phyloP scores from a whole-genome alignment of 345 rosid genomes.

The Corchorus olitorius region DNA sequence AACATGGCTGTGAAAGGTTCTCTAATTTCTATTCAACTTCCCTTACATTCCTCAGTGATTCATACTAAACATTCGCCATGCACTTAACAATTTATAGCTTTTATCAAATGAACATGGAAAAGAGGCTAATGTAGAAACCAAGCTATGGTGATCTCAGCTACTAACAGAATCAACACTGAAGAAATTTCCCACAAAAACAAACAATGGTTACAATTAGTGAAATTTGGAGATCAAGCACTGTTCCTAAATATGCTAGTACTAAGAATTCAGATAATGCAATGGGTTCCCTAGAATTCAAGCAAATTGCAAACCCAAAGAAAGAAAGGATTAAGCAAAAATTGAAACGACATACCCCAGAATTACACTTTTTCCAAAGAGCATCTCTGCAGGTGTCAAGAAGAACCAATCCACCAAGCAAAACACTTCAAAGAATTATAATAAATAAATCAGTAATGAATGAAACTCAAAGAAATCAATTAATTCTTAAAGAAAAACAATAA shows the following conservation, averaged over 20 bases:
- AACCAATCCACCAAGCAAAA: slow-evolving; percentile 46
- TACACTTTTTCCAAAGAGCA: slow-evolving; percentile 54
- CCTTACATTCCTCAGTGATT: not conserved
- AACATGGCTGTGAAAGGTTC: not conserved
- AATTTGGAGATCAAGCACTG: not conserved
- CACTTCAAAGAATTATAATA: slow-evolving; percentile 5
- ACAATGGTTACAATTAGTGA: not conserved
- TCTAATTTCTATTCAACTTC: not conserved
- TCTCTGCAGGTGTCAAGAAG: slow-evolving; percentile 49
- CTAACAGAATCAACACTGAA: not conserved
- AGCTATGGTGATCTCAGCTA: not conserved
- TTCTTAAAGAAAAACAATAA: not conserved
- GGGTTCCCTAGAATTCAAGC: no score
- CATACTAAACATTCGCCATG: not conserved
- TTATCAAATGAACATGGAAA: not conserved
- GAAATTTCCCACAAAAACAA: not conserved
- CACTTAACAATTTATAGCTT: not conserved
- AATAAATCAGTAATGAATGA: no score
- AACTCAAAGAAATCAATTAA: no score
- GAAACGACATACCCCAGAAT: slow-evolving; percentile 62
- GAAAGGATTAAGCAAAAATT: not conserved
- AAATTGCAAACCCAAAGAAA: not conserved
- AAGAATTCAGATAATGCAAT: not conserved
- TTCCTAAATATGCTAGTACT: not conserved
- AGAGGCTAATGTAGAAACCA: not conserved